These are phyloP conservation scores for Ananas comosus DNA, from an alignment of 176 grass and related monocot species.

Conservation along the genomic window DNA sequence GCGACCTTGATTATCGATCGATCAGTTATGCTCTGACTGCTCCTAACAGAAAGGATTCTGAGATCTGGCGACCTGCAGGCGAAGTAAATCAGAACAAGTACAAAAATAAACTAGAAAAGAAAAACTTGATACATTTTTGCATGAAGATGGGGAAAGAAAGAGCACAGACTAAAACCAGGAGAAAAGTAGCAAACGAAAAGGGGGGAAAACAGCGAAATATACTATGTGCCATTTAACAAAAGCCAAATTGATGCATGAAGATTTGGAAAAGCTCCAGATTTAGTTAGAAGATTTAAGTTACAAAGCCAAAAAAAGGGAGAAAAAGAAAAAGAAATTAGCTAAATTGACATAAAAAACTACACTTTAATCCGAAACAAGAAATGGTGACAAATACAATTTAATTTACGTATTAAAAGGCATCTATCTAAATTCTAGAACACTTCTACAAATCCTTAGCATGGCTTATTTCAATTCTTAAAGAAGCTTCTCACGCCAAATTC, in stretches of 20 bases:
- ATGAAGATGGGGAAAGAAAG: too few relatives aligned
- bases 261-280: background rate
- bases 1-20: conserved; percentile 49
- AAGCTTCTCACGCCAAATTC: too few relatives aligned
- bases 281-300: background rate
- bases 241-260: background rate
- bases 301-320: background rate
- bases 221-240: background rate
- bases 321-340: background rate
- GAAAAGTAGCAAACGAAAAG: background rate
- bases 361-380: too few relatives aligned
- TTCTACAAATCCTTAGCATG: too few relatives aligned
- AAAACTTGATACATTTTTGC: too few relatives aligned
- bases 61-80: conserved; percentile 49
- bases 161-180: too few relatives aligned
- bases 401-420: too few relatives aligned
- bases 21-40: conserved; percentile 51
- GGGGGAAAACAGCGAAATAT: background rate
- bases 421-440: too few relatives aligned
- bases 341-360: background rate
- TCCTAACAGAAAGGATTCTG: conserved; percentile 57
- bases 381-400: too few relatives aligned
- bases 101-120: background rate
- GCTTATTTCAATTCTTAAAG: background rate
- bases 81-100: conserved; percentile 15